Evolutionary conservation across 2,329 filamentous ascomycete species (phyloP).

Genomic region (Pseudogymnoascus sp.): DNA sequence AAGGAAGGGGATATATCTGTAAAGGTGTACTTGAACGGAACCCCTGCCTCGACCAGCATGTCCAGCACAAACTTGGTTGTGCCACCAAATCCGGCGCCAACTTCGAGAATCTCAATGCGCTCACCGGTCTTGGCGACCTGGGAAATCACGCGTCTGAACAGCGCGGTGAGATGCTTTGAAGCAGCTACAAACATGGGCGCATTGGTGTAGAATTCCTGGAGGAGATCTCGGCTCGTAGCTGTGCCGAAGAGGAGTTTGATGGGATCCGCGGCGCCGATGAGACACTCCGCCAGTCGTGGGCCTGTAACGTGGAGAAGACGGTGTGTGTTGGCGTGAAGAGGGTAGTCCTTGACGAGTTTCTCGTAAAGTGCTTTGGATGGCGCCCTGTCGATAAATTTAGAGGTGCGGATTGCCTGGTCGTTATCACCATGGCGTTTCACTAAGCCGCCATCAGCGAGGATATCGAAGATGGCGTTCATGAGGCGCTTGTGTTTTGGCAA

Average conservation of each 20-base stretch:
- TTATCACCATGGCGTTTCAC: neutral
- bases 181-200: conserved; percentile 16
- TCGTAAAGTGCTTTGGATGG: conserved; percentile 19
- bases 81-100: conserved; percentile 32
- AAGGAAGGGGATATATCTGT: conserved; percentile 32
- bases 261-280: conserved; percentile 18
- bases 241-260: conserved; percentile 21
- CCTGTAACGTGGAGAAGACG: conserved; percentile 19
- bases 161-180: conserved; percentile 11
- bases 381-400: conserved; percentile 8
- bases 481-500: conserved; percentile 24
- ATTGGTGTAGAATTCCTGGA: conserved; percentile 21
- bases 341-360: conserved; percentile 23
- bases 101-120: conserved; percentile 33
- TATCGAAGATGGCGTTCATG: conserved; percentile 21
- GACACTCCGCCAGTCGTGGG: conserved; percentile 16
- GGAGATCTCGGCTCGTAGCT: conserved; percentile 15
- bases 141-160: conserved; percentile 11
- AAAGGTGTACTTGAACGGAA: conserved; percentile 32
- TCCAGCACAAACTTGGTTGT: conserved; percentile 30
- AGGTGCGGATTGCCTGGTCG: conserved; percentile 13
- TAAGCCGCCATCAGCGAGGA: conserved; percentile 24
- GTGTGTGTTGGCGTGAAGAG: conserved; percentile 24
- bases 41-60: conserved; percentile 17
- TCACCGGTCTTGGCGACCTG: neutral